phyloP scores from a whole-genome alignment of 257 asterid genomes.

The Solanum sitiens region DNA sequence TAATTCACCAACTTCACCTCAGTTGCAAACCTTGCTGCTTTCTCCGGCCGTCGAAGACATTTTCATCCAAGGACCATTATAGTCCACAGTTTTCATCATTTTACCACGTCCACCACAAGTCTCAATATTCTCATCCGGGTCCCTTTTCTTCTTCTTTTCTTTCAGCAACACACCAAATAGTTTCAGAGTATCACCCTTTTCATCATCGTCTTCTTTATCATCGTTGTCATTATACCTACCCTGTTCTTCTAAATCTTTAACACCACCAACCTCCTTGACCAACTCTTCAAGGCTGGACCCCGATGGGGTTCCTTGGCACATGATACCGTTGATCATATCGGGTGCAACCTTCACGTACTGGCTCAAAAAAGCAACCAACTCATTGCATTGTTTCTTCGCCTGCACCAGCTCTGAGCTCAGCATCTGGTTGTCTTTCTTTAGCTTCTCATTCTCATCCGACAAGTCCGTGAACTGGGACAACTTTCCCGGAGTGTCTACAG shows the following conservation, averaged over 20 bases:
- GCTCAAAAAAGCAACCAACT: slow-evolving; percentile 44
- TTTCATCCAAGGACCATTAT: slow-evolving; percentile 33
- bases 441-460: slow-evolving; percentile 54
- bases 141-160: slow-evolving; percentile 41
- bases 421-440: slow-evolving; percentile 38
- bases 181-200: slow-evolving; percentile 37
- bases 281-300: slow-evolving; percentile 8
- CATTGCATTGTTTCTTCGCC: slow-evolving; percentile 56
- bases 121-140: slow-evolving; percentile 20
- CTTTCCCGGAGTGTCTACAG: slow-evolving; percentile 33
- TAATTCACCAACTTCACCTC: not conserved
- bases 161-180: slow-evolving; percentile 66
- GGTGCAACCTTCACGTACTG: slow-evolving; percentile 47
- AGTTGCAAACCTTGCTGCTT: slow-evolving; percentile 16
- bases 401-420: slow-evolving; percentile 59
- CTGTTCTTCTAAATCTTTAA: not conserved
- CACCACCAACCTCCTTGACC: not conserved
- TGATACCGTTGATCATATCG: slow-evolving; percentile 37
- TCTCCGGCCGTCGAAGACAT: slow-evolving; percentile 25
- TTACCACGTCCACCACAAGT: slow-evolving; percentile 14
- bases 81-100: slow-evolving; percentile 29
- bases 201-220: slow-evolving; percentile 22
- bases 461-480: slow-evolving; percentile 46
- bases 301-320: slow-evolving; percentile 17
- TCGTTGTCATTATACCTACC: not conserved